Conservation (phyloP, 2,329 filamentous ascomycete genomes). For the Exophiala aquamarina region DNA sequence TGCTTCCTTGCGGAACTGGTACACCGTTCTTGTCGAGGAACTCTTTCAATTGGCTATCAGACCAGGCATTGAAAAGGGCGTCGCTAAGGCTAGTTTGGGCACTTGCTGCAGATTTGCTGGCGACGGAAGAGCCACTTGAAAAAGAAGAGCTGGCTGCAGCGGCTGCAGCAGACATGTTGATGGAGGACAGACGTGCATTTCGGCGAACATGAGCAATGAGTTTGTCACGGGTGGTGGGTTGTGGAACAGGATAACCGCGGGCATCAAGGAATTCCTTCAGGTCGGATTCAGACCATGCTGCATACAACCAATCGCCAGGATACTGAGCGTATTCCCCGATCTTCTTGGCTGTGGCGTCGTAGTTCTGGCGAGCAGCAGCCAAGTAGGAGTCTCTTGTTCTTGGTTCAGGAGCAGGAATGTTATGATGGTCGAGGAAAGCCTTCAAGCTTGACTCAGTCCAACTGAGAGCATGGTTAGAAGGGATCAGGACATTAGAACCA, state of each 20-base stretch:
- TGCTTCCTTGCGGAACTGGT: slow-evolving; percentile 86
- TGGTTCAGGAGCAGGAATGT: slow-evolving; percentile 85
- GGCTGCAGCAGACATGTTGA: slow-evolving; percentile 63
- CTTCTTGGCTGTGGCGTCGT: slow-evolving; percentile 74
- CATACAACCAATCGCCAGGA: slow-evolving; percentile 92
- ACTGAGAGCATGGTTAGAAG: slow-evolving; percentile 51
- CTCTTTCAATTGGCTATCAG: slow-evolving; percentile 84
- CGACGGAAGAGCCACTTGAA: slow-evolving; percentile 54
- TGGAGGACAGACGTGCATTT: slow-evolving; percentile 77
- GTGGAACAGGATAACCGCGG: slow-evolving; percentile 75
- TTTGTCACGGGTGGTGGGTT: slow-evolving; percentile 80
- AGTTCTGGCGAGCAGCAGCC: slow-evolving; percentile 74
- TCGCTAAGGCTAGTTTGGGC: slow-evolving; percentile 77
- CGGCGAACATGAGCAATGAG: slow-evolving; percentile 86
- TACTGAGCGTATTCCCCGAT: slow-evolving; percentile 77
- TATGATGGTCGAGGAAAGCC: slow-evolving; percentile 84
- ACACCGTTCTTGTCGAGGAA: slow-evolving; percentile 91
- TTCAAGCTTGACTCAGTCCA: slow-evolving; percentile 95
- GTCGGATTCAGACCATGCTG: slow-evolving; percentile 87
- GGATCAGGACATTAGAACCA: slow-evolving; percentile 3
- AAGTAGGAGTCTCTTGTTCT: slow-evolving; percentile 81
- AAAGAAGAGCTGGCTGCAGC: slow-evolving; percentile 59
- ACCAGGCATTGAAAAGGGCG: slow-evolving; percentile 84
- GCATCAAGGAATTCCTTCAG: slow-evolving; percentile 91
- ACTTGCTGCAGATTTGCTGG: slow-evolving; percentile 63